Base-by-base conservation (phyloP, 768 basidiomycete species). In the Arthromyces matolae region DNA sequence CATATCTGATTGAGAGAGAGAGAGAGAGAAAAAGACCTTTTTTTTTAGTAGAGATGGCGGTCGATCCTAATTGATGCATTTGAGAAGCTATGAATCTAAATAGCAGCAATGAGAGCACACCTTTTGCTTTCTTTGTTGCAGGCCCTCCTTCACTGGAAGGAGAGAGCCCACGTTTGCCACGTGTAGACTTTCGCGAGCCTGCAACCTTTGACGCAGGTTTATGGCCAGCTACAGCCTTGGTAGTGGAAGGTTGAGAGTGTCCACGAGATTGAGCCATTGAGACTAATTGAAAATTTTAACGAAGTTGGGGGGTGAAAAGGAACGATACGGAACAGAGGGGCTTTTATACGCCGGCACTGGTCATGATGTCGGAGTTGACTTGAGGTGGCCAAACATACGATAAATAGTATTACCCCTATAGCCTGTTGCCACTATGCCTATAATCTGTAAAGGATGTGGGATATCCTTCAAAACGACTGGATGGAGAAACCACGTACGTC, bases 381-480 rank as follows among this genome's bases (percentile, higher is more conserved):
- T n/a, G 18, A 24, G 5, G 25, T 27, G n/a, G 3, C 16, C 13
- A 13, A 37, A 19, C 20, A 19, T 18, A n/a, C n/a, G n/a, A n/a
- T 20, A 18, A 20, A 12, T 5, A 20, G 20, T 20, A 37, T 22
- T 16, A 1, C 2, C 1, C 16, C 7, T 19, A 6, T 28, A 2
- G 1, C 9, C 13, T 14, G 13, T 16, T 13, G 9, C 16, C 13
- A 18, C 14, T 28, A 51, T 45, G 37, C 34, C 13, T 10, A 24
- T 28, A 16, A 32, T 29, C 38, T 42, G 44, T 18, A 14, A 34
- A n/a, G 38, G 24, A 5, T 42, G 44, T 35, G 38, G 45, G 23
- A 12, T 28, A 27, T 42, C 39, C 23, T n/a, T 51, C 16, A 46
- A 46, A 31, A 7, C 23, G 3, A 42, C n/a, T 42, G 50, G 50